These are phyloP conservation scores for Aspergillus pseudoviridinutans DNA, from an alignment of 2,329 filamentous ascomycete genomes.

Conservation along the genomic window DNA sequence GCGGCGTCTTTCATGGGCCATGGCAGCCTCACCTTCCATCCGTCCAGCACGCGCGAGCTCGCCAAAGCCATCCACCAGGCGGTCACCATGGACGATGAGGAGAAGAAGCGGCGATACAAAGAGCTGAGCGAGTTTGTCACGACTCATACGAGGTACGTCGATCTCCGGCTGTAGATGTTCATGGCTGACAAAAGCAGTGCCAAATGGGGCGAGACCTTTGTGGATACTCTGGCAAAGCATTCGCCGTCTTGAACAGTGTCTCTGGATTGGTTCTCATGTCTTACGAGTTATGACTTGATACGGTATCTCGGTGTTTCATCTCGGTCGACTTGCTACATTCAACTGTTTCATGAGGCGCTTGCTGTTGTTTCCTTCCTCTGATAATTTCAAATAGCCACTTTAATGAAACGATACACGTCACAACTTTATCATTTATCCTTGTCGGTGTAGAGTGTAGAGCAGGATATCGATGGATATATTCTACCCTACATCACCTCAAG, in stretches of 20 bases:
- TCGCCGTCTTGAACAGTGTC: neutral
- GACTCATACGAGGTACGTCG: slow-evolving; percentile 71
- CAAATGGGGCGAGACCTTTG: neutral
- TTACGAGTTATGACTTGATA: neutral
- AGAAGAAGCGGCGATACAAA: slow-evolving; percentile 73
- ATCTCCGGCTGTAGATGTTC: neutral
- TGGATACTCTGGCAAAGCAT: neutral
- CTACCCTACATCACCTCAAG: neutral
- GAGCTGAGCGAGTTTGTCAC: slow-evolving; percentile 86
- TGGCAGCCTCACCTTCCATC: slow-evolving; percentile 85
- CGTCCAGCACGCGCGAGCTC: slow-evolving; percentile 90
- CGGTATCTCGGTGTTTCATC: too few relatives aligned
- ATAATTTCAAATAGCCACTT: too few relatives aligned
- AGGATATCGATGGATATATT: neutral
- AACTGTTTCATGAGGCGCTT: neutral
- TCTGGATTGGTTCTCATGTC: neutral
- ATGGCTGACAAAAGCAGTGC: neutral
- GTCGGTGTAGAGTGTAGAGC: too few relatives aligned
- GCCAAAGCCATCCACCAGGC: slow-evolving; percentile 85
- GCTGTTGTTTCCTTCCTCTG: too few relatives aligned
- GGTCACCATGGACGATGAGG: slow-evolving; percentile 82
- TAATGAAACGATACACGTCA: too few relatives aligned
- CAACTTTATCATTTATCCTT: too few relatives aligned
- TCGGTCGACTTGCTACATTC: neutral
- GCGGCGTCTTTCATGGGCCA: slow-evolving; percentile 80